phyloP scores from a whole-genome alignment of 2,329 filamentous ascomycete species.

The Coniella vitis region DNA sequence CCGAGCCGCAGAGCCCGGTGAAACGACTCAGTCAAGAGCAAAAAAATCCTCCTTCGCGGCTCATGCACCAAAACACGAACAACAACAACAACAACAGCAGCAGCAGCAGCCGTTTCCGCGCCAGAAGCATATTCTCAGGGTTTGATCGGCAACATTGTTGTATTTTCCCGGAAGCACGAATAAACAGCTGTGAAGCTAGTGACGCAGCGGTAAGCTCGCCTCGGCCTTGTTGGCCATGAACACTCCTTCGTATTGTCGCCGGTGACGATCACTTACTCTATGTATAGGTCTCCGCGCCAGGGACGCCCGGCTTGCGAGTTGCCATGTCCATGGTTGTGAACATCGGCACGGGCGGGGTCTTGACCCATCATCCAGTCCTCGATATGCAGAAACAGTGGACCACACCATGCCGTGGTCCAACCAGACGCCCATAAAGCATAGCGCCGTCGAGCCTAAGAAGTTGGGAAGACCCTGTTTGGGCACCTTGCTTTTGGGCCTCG shows the following conservation, averaged over 20 bases:
- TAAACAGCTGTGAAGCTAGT: not conserved
- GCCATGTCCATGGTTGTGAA: not conserved
- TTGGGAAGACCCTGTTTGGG: conserved; percentile 5
- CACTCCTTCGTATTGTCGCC: no score
- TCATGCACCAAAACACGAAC: no score
- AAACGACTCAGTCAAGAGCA: no score
- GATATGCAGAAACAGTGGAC: conserved; percentile 3
- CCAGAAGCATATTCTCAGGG: not conserved
- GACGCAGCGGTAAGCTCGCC: not conserved
- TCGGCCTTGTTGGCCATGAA: not conserved
- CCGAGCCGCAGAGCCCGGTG: no score
- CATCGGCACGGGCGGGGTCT: conserved; percentile 3
- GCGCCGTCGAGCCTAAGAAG: not conserved
- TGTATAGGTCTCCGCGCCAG: not conserved
- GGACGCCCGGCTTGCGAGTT: not conserved
- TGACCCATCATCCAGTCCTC: conserved; percentile 2
- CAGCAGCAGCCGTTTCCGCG: not conserved
- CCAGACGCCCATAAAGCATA: conserved; percentile 1
- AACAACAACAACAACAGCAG: no score
- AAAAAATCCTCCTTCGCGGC: no score
- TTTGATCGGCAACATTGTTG: no score
- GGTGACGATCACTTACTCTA: no score
- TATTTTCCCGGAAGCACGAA: not conserved
- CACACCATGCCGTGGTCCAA: not conserved
- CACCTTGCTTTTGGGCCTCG: conserved; percentile 5